Evolutionary conservation across 495 filamentous ascomycete genomes (phyloP).

Genomic region (Aspergillus haitiensis): DNA sequence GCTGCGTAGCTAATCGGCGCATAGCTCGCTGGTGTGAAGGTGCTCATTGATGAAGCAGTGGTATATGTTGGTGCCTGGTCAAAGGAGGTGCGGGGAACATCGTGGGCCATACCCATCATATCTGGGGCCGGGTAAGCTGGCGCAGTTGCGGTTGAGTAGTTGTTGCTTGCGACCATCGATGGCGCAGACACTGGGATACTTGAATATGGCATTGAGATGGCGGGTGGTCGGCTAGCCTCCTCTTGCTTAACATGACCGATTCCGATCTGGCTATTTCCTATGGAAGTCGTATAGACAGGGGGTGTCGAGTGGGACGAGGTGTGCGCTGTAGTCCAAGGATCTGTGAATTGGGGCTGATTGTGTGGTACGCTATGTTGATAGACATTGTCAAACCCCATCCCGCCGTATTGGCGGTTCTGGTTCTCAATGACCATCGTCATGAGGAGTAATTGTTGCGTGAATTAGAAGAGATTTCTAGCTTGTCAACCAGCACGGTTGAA

Average conservation of each 20-base stretch:
- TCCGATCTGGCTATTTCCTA: slow-evolving; percentile 55
- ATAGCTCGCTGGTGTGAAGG: slow-evolving; percentile 62
- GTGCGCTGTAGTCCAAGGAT: slow-evolving; percentile 74
- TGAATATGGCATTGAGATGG: slow-evolving; percentile 73
- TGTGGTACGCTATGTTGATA: slow-evolving; percentile 65
- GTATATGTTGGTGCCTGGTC: slow-evolving; percentile 63
- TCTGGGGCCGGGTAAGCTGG: slow-evolving; percentile 61
- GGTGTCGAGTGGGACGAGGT: slow-evolving; percentile 57
- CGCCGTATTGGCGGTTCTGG: slow-evolving; percentile 79
- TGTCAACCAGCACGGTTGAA: slow-evolving; percentile 13
- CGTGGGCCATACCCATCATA: slow-evolving; percentile 71
- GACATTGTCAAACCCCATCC: slow-evolving; percentile 78
- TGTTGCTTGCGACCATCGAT: slow-evolving; percentile 66
- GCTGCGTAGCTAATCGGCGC: slow-evolving; percentile 56
- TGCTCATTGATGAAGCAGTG: slow-evolving; percentile 65
- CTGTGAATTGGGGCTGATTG: slow-evolving; percentile 81
- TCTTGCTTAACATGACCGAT: slow-evolving; percentile 57
- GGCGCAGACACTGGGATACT: slow-evolving; percentile 69
- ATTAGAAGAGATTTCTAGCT: slow-evolving; percentile 1
- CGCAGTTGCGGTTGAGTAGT: slow-evolving; percentile 54
- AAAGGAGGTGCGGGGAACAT: slow-evolving; percentile 57
- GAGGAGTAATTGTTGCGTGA: slow-evolving; percentile 30
- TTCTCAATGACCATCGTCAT: slow-evolving; percentile 90
- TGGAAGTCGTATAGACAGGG: slow-evolving; percentile 57
- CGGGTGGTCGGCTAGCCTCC: slow-evolving; percentile 57